Evolutionary conservation across 139 green algal genomes (phyloP), one percentile per base, ranked within the genome.

Genomic region (Chlorella vulgaris): DNA sequence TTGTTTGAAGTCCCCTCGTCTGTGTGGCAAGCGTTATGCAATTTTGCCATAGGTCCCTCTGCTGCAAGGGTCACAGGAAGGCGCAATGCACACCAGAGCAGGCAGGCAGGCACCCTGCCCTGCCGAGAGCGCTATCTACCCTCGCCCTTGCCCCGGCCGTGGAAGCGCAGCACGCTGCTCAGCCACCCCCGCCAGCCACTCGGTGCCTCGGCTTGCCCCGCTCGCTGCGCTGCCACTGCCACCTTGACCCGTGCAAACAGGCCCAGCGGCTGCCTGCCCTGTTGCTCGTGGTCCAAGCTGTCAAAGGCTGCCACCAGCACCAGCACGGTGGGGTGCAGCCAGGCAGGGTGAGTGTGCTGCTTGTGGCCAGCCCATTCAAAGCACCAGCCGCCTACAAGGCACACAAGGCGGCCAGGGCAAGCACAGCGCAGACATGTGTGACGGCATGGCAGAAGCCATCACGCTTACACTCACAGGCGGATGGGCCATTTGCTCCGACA

Each of bases 291-390:
- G 26, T 78, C 63, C 24, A 88, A 33, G 13, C 63, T 84, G n/a
- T 89, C 76, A 67, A 89, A 79, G 6, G 83, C 85, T 0, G 82
- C 76, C 3, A 65, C 39, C 35, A 89, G 76, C 33, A 87, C 68
- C 38, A 86, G 78, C 1, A 88, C 83, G 18, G 67, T 53, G 18
- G 85, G 85, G 63, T 81, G 39, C 29, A 89, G 80, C 69, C 69
- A 87, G 26, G 74, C 68, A 7, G 85, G 85, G 75, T 88, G 74
- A 1, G 13, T 36, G 18, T 35, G 29, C 7, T 75, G 68, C 6
- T 43, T 35, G 13, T 80, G 5, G 0, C 86, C 83, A 26, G n/a
- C 35, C 86, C 86, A 89, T 47, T 89, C 82, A 18, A 89, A 66
- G 66, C 80, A 85, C 83, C 83, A 88, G 50, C 81, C 81, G n/a